Evolutionary conservation across 2,329 filamentous ascomycete species (phyloP).

Genomic region (Paraphoma sp.): DNA sequence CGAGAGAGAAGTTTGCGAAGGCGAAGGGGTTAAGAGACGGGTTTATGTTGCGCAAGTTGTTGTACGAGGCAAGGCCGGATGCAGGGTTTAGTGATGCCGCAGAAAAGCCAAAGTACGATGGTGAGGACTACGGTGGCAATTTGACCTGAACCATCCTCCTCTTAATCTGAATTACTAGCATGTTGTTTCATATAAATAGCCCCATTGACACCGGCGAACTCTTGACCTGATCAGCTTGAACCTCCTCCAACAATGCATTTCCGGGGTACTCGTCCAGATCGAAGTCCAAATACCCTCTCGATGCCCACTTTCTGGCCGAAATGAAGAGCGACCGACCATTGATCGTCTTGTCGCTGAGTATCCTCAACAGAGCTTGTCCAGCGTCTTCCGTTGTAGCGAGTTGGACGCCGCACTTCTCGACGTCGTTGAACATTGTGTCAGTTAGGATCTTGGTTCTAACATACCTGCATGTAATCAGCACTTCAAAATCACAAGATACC

Average conservation of each 20-base stretch:
- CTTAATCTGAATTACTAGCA: too few relatives aligned
- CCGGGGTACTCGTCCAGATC: conserved; percentile 11
- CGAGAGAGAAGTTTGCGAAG: background rate
- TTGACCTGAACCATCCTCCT: too few relatives aligned
- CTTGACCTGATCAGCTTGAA: conserved; percentile 12
- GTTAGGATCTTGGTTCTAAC: conserved; percentile 14
- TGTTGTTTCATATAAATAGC: background rate
- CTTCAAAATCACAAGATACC: background rate
- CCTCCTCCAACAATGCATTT: conserved; percentile 6
- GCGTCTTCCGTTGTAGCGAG: conserved; percentile 11
- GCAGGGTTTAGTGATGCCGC: too few relatives aligned
- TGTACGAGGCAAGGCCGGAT: too few relatives aligned
- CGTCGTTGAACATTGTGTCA: conserved; percentile 6
- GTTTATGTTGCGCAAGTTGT: background rate
- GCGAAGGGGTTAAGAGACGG: background rate
- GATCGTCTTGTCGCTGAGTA: conserved; percentile 5
- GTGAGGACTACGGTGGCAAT: too few relatives aligned
- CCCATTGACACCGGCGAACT: background rate
- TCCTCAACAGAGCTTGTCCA: conserved; percentile 1
- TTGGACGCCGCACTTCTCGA: conserved; percentile 5
- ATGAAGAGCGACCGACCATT: conserved; percentile 12
- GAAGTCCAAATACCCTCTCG: conserved; percentile 11
- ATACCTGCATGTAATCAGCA: conserved; percentile 11
- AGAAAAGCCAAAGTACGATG: too few relatives aligned
- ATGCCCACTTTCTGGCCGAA: conserved; percentile 10